These are phyloP conservation scores for Leucocoprinus birnbaumii DNA, from an alignment of 768 basidiomycete species.

Conservation along the genomic window DNA sequence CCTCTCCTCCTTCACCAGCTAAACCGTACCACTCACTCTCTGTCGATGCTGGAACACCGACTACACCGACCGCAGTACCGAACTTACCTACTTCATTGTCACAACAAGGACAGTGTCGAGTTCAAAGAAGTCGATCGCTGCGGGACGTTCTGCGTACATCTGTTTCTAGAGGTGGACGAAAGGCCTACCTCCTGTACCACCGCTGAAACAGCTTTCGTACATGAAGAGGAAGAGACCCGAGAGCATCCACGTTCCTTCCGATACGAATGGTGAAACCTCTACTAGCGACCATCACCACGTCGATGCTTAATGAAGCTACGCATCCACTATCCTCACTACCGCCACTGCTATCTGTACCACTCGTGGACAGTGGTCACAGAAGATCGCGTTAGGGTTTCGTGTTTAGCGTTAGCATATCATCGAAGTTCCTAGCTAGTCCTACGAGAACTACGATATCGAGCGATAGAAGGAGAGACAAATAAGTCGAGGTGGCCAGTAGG, in stretches of 20 bases:
- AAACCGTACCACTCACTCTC: neutral
- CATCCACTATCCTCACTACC: neutral
- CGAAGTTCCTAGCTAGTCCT: neutral
- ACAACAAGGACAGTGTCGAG: constrained; percentile 21
- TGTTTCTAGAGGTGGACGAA: too few relatives aligned
- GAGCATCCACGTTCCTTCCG: constrained; percentile 49
- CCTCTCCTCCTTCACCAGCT: constrained; percentile 1
- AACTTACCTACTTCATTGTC: constrained; percentile 21
- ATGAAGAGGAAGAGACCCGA: constrained; percentile 51
- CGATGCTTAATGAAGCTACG: neutral
- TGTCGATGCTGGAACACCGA: constrained; percentile 15
- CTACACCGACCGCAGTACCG: constrained; percentile 7
- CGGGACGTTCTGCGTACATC: too few relatives aligned
- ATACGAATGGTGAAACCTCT: constrained; percentile 15
- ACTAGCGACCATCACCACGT: neutral
- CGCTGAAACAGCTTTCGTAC: constrained; percentile 38
- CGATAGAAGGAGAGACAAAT: constrained; percentile 29
- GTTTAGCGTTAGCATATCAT: neutral
- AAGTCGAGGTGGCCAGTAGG: constrained; percentile 59
- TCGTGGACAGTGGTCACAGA: neutral
- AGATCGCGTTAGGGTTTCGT: constrained; percentile 24
- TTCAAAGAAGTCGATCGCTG: constrained; percentile 54
- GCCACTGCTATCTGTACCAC: neutral
- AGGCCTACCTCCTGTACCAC: neutral
- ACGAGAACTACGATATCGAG: neutral